Evolutionary conservation across 768 basidiomycete genomes (phyloP), one percentile per base, ranked within the genome.

Genomic region (Serendipita indica): DNA sequence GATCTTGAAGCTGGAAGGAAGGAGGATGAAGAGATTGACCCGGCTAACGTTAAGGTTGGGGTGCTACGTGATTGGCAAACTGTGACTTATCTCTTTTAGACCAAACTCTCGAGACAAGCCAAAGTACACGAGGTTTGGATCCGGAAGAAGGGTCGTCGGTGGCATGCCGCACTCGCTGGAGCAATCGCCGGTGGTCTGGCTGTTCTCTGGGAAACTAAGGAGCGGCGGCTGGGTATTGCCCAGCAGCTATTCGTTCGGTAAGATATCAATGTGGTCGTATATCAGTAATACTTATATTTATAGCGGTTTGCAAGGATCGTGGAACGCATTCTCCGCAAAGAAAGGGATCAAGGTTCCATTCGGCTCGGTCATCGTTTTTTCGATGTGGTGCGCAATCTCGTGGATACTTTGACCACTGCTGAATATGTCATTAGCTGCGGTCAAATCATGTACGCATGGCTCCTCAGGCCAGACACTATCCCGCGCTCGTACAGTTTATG

Each of bases 231-330:
- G 14, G 77, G 78, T 16, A 85, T 92, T 62, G 85, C 85, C 0
- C 89, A 93, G 65, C 91, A 93, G 69, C 67, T 92, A 64, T 89
- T 94, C 70, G 90, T 94, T 57, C 80, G 90, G 89, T 82, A 59
- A 54, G 81, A 72, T 20, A 18, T 22, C 16, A 10, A n/a, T 27
- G n/a, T n/a, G n/a, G n/a, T 39, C 14, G n/a, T 46, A 33, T 13
- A n/a, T 28, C 28, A 28, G 54, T 56, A 12, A n/a, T 60, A 7
- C 2, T 35, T 3, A 1, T 60, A 4, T 57, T 30, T 54, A 25
- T 58, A 89, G 91, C 46, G 92, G 93, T 2, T 73, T 97, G 4
- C 93, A 97, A 69, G 92, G 89, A 1, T 81, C 83, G 0, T 94
- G 87, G 68, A 94, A 93, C 65, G 77, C 80, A 5, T 83, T 82